Base-by-base conservation (phyloP, 768 basidiomycete genomes). In the Kwoniella bestiolae region DNA sequence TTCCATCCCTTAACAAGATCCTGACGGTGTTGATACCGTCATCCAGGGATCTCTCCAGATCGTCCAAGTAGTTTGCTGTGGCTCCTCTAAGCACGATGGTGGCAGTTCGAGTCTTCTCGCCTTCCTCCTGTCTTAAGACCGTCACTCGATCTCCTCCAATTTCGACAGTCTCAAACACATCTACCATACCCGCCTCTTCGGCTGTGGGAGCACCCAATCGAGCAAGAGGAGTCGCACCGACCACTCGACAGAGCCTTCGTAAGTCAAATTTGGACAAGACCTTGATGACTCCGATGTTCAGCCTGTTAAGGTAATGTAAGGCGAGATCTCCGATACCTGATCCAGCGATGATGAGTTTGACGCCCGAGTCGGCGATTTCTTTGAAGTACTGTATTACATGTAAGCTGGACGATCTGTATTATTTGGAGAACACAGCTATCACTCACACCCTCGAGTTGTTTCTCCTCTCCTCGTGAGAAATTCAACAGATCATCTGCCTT, bases 131-230 rank as follows among this genome's bases (percentile, higher is more conserved):
- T 16, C 96, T 86, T 63, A 99, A 86, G 0, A 99, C 96, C 0
- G 94, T 98, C 55, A 98, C 96, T 62, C 95, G 89, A 83, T 99
- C 96, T 5, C 96, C 95, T 47, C 96, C 96, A 73, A 99, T 90
- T 81, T 99, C 96, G 63, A 89, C 87, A 28, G 91, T 92, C 85
- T 99, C 96, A 78, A 98, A 91, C 23, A 98, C 85, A 77, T 97
- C 96, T 69, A 95, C 88, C 74, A 85, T 88, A 47, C 96, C 96
- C 23, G 92, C 92, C 83, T 99, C 96, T 81, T 99, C 96, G 0
- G 93, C 87, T 12, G 92, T 97, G 4, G 96, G 96, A 0, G 93
- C 92, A 63, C 96, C 96, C 67, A 99, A 86, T 50, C 96, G 90
- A 1, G 96, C 94, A 56, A 99, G 88, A 3, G 96, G 96, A 0